These are phyloP conservation scores for Vicia villosa DNA, from an alignment of 306 rosid genomes.

Conservation along the genomic window DNA sequence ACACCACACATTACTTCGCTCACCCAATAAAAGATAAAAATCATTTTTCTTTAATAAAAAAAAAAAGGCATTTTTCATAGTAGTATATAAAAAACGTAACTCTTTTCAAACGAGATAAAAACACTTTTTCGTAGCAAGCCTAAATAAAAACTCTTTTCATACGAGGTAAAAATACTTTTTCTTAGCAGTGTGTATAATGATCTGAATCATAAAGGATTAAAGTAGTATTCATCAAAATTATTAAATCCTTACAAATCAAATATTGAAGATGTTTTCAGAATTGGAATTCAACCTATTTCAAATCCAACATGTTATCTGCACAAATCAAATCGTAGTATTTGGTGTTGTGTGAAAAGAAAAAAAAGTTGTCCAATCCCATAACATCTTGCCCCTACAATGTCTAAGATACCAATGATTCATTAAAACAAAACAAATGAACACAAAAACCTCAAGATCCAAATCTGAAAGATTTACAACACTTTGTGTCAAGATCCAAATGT, in stretches of 20 bases:
- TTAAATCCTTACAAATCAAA: neutral
- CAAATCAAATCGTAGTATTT: neutral
- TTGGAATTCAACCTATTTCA: neutral
- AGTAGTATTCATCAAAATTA: neutral
- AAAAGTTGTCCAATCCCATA: neutral
- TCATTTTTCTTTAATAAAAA: too few relatives aligned
- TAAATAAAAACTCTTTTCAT: too few relatives aligned
- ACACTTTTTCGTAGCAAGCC: too few relatives aligned
- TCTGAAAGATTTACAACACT: neutral
- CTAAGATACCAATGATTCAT: conserved; percentile 9
- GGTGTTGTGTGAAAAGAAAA: neutral
- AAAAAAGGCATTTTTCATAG: too few relatives aligned
- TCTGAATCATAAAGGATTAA: too few relatives aligned
- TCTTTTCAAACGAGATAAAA: too few relatives aligned
- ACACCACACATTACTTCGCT: too few relatives aligned
- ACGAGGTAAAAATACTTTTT: too few relatives aligned
- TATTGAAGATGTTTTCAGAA: neutral
- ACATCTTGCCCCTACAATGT: conserved; percentile 12
- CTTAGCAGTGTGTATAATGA: too few relatives aligned
- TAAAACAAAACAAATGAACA: neutral
- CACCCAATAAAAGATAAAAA: too few relatives aligned
- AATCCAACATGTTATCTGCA: neutral
- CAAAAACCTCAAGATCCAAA: conserved; percentile 16
- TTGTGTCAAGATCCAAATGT: neutral
- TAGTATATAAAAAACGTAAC: too few relatives aligned